Percentiles rank a stretch among this genome's conserved stretches.
phyloP scores from a whole-genome alignment of 768 basidiomycete species.

The Suillus plorans region DNA sequence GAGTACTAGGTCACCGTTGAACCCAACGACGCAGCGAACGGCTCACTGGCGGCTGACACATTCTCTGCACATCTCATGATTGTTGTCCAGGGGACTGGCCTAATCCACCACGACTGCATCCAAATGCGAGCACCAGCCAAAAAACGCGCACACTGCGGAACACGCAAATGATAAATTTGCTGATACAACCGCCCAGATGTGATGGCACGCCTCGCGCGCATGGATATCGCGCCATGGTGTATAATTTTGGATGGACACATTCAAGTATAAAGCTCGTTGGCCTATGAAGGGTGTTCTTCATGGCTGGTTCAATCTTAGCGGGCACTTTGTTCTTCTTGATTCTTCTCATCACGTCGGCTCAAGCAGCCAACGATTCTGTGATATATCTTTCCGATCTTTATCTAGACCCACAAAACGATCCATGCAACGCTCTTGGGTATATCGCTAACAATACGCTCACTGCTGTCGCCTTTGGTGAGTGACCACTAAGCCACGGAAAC shows the following conservation, averaged over 20 bases:
- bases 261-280: neutral
- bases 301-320: neutral
- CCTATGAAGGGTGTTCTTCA: neutral
- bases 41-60: too few species aligned
- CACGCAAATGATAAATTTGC: too few species aligned
- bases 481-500: neutral
- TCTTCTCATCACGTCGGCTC: constrained; percentile 1
- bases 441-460: constrained; percentile 56
- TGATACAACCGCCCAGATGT: too few species aligned
- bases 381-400: constrained; percentile 39
- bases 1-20: too few species aligned
- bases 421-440: constrained; percentile 53
- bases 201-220: neutral
- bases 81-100: too few species aligned
- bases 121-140: too few species aligned
- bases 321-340: neutral
- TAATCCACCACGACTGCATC: too few species aligned
- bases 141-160: too few species aligned
- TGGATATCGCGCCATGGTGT: neutral
- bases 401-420: constrained; percentile 50
- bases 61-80: too few species aligned
- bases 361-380: neutral
- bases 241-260: neutral
- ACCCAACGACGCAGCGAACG: too few species aligned
- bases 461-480: constrained; percentile 47